Base-by-base conservation (phyloP, 1,284 basidiomycete genomes). In the Marasmius tenuissimus region DNA sequence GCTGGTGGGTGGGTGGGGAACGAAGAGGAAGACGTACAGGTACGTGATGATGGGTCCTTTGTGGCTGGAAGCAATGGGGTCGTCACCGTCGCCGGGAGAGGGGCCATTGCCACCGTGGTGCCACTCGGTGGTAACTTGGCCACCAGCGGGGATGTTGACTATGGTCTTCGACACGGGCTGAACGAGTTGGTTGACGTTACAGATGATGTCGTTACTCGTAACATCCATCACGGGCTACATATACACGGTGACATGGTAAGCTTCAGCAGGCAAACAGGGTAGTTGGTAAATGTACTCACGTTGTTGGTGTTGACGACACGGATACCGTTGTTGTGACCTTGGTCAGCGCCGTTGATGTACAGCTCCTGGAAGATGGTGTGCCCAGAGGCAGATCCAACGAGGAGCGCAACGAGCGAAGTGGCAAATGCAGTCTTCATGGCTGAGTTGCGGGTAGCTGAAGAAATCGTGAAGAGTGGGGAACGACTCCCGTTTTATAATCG, bases 181-280 rank as follows among this genome's bases (percentile, higher is more conserved):
- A 72, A 84, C 79, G 70, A 82, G 85, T 0, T 83, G 83, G 69
- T 85, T 86, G 68, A 85, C 84, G 61, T 86, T 86, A 74, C 84
- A 85, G 62, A 84, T 84, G 51, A 86, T 56, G 67, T 85, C 79
- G 70, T 84, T 84, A 0, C 82, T 84, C 4, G 77, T 83, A 5
- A 85, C 81, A 65, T 85, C 80, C 39, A 67, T 81, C 60, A 85
- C 82, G 9, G 83, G 81, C 82, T 85, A 49, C 40, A 27, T 37
- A 18, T 37, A 18, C 45, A 35, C 10, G 14, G 51, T n/a, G 20
- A 33, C n/a, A 9, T 54, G n/a, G 9, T 53, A 45, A 39, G 33
- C 37, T 20, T 12, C 11, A 42, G 18, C 47, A 14, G 8, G 40
- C n/a, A 8, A 5, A 49, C 27, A n/a, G n/a, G n/a, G n/a, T n/a